Base-by-base conservation (phyloP, 352 stramenopile species). In the Pythium phragmiticola region DNA sequence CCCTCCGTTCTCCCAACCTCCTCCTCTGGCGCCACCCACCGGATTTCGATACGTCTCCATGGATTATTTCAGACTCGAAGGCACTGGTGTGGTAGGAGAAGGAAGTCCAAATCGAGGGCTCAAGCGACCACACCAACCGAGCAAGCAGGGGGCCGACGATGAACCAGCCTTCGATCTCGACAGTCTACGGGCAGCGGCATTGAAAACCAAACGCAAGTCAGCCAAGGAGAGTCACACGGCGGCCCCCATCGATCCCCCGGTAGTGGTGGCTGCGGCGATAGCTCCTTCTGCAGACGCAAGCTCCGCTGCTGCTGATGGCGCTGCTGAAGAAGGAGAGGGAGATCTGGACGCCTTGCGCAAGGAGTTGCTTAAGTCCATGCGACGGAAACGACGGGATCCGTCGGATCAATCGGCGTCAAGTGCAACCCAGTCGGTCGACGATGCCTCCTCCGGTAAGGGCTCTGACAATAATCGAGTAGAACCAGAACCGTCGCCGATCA, bases 131-230 rank as follows among this genome's bases (percentile, higher is more conserved):
- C 41, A 9, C 39, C 39, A 6, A 7, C 39, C 39, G 39, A 21
- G 13, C 39, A 46, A 46, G 39, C 17, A 7, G 13, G 4, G 8
- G 19, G 39, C 21, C 13, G 33, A 34, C 28, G 56, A 50, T 7
- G 19, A 45, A 11, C 19, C 73, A 28, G 30, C 61, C 37, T 62
- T 90, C 50, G 74, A 92, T 66, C 70, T 94, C 33, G 77, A 92
- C 43, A 84, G 68, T 55, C 79, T 94, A 49, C 84, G 84, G 52
- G 78, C 74, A 14, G 81, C 82, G 17, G 84, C 82, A 1, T 65
- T 92, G 16, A 75, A 77, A 13, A 88, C 77, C 7, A 93, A 89
- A 46, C 69, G 73, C 37, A 61, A 61, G 48, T 45, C 50, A 47
- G 7, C 36, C 16, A 42, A 26, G 46, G 61, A 50, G 28, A 7